Base-by-base conservation (phyloP, 208 protist species). In the Leishmania amazonensis region DNA sequence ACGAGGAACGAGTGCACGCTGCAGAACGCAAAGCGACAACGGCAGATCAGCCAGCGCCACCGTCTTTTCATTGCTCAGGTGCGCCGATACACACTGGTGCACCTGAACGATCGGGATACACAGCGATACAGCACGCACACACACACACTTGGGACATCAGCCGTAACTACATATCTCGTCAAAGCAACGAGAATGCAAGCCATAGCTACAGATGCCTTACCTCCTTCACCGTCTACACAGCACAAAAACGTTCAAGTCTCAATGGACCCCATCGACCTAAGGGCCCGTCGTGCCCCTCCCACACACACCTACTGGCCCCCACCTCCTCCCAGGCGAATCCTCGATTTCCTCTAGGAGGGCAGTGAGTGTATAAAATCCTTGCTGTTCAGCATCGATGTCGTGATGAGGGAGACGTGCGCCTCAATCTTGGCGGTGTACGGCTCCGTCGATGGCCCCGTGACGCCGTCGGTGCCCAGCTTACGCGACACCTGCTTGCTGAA, bases 401-500 rank as follows among this genome's bases (percentile, higher is more conserved):
- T 94, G 74, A 96, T 81, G 47, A 96, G 83, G 65, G 89, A 90
- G 62, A 97, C 94, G 68, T 85, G 88, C 19, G 90, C 91, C 60
- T 96, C 91, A 54, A 97, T 96, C 79, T 97, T 97, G 6, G 91
- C 89, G n/a, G 94, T 93, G 70, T 91, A 88, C 38, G 88, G 92
- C 79, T 95, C 90, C 76, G 87, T 81, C 21, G 86, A 87, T 3
- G 79, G 72, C 1, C 83, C 88, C 3, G 80, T 47, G 40, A 51
- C 79, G 70, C 65, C 62, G 67, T 74, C 85, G 74, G 72, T 81
- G 51, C 80, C 87, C 21, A 95, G 84, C 62, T 88, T 77, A 35
- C 90, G 83, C 19, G 91, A 83, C 72, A 95, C 85, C 76, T 88
- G 88, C 81, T 93, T 96, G 65, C 91, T 91, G 9, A 94, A 75